These are phyloP conservation scores for Cercospora canescens DNA, from an alignment of 2,329 filamentous ascomycete genomes.

Conservation along the genomic window DNA sequence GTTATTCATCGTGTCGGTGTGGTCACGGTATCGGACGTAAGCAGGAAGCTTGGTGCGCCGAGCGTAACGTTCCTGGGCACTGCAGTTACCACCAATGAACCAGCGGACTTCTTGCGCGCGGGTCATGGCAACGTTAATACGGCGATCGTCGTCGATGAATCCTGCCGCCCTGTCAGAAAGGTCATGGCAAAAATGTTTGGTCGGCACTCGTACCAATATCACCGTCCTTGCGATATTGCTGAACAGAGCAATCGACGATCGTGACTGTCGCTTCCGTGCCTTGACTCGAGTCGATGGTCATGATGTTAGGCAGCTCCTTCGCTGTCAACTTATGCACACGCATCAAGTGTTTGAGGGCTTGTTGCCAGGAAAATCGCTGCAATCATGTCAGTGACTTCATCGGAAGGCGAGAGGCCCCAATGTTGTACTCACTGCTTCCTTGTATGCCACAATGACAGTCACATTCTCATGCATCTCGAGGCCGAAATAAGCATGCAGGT, in stretches of 20 bases:
- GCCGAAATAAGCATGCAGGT: slow-evolving; percentile 14
- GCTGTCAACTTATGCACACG: neutral
- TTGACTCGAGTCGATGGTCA: slow-evolving; percentile 21
- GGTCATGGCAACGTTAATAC: slow-evolving; percentile 22
- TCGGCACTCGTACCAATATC: slow-evolving; percentile 4
- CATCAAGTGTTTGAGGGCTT: slow-evolving; percentile 9
- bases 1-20: neutral
- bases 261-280: slow-evolving; percentile 19
- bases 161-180: neutral
- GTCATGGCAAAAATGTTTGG: neutral
- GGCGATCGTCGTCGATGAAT: slow-evolving; percentile 19
- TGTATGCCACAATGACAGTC: slow-evolving; percentile 23
- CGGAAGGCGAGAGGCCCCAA: neutral
- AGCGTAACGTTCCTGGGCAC: neutral
- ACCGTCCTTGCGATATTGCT: slow-evolving; percentile 1
- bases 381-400: neutral
- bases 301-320: slow-evolving; percentile 13
- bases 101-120: slow-evolving; percentile 18
- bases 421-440: slow-evolving; percentile 11
- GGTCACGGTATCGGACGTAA: slow-evolving; percentile 8
- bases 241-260: slow-evolving; percentile 23
- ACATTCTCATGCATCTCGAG: slow-evolving; percentile 13
- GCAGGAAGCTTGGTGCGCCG: slow-evolving; percentile 3
- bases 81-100: slow-evolving; percentile 18
- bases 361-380: slow-evolving; percentile 13